Evolutionary conservation across 2,329 filamentous ascomycete genomes (phyloP).

Genomic region (Stylonectria norvegica): DNA sequence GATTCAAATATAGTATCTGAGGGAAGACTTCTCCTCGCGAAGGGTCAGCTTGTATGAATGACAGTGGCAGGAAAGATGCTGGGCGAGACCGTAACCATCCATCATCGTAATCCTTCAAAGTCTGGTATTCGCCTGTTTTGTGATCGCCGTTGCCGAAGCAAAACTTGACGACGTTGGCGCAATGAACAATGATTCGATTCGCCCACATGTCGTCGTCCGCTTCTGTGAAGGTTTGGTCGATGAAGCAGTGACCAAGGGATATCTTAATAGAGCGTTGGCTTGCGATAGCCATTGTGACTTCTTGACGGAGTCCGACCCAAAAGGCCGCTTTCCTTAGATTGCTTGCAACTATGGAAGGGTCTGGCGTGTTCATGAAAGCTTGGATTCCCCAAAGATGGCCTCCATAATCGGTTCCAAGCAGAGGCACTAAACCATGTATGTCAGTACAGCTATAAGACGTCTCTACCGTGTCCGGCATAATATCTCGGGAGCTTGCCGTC

Average conservation of each 20-base stretch:
- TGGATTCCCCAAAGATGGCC: slow-evolving; percentile 46
- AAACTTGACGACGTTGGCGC: slow-evolving; percentile 61
- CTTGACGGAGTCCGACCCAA: slow-evolving; percentile 56
- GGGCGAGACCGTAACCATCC: slow-evolving; percentile 48
- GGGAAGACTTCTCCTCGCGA: slow-evolving; percentile 47
- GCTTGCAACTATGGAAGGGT: slow-evolving; percentile 29
- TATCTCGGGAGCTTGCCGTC: slow-evolving; percentile 25
- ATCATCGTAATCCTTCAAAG: slow-evolving; percentile 43
- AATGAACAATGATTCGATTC: slow-evolving; percentile 59
- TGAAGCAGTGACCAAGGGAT: slow-evolving; percentile 47
- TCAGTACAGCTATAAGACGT: not conserved
- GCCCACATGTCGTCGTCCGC: slow-evolving; percentile 55
- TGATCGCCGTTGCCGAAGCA: slow-evolving; percentile 50
- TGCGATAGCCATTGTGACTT: slow-evolving; percentile 55
- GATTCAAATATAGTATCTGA: slow-evolving; percentile 54
- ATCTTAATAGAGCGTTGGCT: slow-evolving; percentile 45
- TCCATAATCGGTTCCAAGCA: slow-evolving; percentile 43
- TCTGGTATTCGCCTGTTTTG: slow-evolving; percentile 36
- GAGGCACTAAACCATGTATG: slow-evolving; percentile 18
- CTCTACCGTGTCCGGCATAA: not conserved
- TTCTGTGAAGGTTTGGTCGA: slow-evolving; percentile 47
- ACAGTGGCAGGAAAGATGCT: slow-evolving; percentile 52
- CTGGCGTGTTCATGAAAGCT: slow-evolving; percentile 43
- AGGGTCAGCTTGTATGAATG: slow-evolving; percentile 35
- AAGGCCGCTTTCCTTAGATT: slow-evolving; percentile 51